Evolutionary conservation across 257 asterid species (phyloP), one percentile per base, ranked within the genome.

Genomic region (Plantago ovata): DNA sequence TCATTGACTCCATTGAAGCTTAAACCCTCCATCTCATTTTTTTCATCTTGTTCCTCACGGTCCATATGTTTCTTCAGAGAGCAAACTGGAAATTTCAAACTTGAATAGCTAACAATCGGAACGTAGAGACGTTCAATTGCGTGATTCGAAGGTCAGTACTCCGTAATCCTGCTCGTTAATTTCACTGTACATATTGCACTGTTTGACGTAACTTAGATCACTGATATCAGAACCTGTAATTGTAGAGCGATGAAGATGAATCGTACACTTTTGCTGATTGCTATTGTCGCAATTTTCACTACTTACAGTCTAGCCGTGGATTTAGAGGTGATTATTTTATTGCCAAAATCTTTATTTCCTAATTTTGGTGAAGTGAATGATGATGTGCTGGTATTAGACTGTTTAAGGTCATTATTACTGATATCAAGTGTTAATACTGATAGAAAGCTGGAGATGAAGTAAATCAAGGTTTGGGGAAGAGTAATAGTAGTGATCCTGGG

Each of bases 241-340:
- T 43, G 21, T 53, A 23, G 55, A 52, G 53, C 38, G 69, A 89
- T 83, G 96, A 71, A 60, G 73, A 61, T 72, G 7, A 44, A 15
- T 50, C 61, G 10, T 57, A 52, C 72, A 15, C 57, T 78, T 63
- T 18, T 61, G 77, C 58, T 66, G 60, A 56, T 73, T 61, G 45
- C 69, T 24, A 46, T 76, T 69, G 14, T 83, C 20, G 69, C 82
- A 32, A 23, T 86, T 12, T 56, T 77, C 56, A 16, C 68, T 62
- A 33, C 70, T 60, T 53, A 22, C 59, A 69, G 56, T 54, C 76
- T 58, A 44, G 47, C 62, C 3, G 81, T 79, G 61, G 87, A 79
- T 69, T 65, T 71, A 20, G 62, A 81, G 97, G 97, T 89, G 79
- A 55, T 60, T 14, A 9, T 2, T 4, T 18, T 54, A 8, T 23